Evolutionary conservation across 2,329 filamentous ascomycete genomes (phyloP).

Genomic region (Colletotrichum sp.): DNA sequence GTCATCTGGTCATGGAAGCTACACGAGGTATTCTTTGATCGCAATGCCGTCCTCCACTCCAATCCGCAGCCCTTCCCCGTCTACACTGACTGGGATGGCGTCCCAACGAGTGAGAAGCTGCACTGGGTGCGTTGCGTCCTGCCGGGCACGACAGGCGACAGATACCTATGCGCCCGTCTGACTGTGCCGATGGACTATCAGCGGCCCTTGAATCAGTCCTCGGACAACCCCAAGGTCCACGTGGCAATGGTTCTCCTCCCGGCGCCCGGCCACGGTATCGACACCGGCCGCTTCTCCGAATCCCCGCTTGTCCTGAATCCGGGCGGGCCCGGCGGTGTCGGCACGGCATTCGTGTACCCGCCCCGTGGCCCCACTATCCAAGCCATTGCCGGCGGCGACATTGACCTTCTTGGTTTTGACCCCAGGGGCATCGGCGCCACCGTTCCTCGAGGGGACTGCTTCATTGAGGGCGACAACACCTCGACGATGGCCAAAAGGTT

Average conservation of each 20-base stretch:
- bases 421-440: constrained; percentile 48
- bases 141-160: constrained; percentile 23
- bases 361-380: constrained; percentile 34
- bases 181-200: constrained; percentile 53
- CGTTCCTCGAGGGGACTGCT: constrained; percentile 44
- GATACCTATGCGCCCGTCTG: constrained; percentile 45
- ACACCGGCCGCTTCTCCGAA: constrained; percentile 34
- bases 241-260: constrained; percentile 39
- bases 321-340: constrained; percentile 51
- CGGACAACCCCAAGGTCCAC: constrained; percentile 38
- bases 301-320: constrained; percentile 50
- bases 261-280: constrained; percentile 31
- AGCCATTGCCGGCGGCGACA: constrained; percentile 38
- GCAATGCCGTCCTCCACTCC: neutral
- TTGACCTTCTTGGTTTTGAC: constrained; percentile 53
- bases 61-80: neutral
- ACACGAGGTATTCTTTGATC: neutral
- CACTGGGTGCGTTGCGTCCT: constrained; percentile 47
- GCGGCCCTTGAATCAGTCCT: constrained; percentile 40
- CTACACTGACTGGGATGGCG: constrained; percentile 33
- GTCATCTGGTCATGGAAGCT: constrained; percentile 6
- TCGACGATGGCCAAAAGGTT: constrained; percentile 26
- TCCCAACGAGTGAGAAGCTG: constrained; percentile 48
- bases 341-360: constrained; percentile 32
- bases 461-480: constrained; percentile 10